A percentile compares a stretch with the other conserved stretches of the same genome.
These are phyloP conservation scores for Dichotomocladium elegans DNA, from an alignment of 371 early-diverging fungal species.

Conservation along the genomic window DNA sequence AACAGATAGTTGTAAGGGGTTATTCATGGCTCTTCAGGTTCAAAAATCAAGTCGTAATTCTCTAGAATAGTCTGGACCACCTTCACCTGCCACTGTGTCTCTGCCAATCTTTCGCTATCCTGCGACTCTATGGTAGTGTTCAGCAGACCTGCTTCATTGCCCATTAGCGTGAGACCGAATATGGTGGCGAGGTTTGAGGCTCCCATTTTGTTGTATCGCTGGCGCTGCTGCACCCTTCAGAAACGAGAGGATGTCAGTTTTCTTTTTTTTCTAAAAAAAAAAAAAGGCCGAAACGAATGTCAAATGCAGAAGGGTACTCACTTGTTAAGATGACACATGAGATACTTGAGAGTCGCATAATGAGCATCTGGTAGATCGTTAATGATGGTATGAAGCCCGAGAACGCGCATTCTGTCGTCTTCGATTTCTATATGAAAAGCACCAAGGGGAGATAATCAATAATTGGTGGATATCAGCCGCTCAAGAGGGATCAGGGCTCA, in stretches of 20 bases:
- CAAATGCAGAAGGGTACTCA: constrained; percentile 15
- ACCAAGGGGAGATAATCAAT: background rate
- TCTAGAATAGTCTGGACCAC: constrained; percentile 60
- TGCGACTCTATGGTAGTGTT: constrained; percentile 17
- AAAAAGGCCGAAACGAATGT: no score
- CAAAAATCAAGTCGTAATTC: constrained; percentile 59
- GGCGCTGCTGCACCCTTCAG: constrained; percentile 70
- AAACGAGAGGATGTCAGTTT: background rate
- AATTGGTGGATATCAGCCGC: background rate
- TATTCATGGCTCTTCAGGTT: constrained; percentile 40
- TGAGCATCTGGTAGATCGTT: constrained; percentile 74
- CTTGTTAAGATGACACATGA: constrained; percentile 75
- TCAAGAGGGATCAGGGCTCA: no score
- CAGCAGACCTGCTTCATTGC: constrained; percentile 27
- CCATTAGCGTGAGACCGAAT: constrained; percentile 87
- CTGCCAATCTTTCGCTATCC: constrained; percentile 41
- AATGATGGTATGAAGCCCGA: constrained; percentile 59
- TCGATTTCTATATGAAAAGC: constrained; percentile 41
- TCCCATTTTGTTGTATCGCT: constrained; percentile 84
- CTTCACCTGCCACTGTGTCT: constrained; percentile 55
- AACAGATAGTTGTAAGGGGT: background rate
- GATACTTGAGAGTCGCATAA: constrained; percentile 68
- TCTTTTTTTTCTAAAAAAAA: background rate
- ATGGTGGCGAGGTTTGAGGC: constrained; percentile 81
- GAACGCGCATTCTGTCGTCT: constrained; percentile 57